phyloP scores from a whole-genome alignment of 2,329 filamentous ascomycete species.

The Rhynchosporium agropyri region DNA sequence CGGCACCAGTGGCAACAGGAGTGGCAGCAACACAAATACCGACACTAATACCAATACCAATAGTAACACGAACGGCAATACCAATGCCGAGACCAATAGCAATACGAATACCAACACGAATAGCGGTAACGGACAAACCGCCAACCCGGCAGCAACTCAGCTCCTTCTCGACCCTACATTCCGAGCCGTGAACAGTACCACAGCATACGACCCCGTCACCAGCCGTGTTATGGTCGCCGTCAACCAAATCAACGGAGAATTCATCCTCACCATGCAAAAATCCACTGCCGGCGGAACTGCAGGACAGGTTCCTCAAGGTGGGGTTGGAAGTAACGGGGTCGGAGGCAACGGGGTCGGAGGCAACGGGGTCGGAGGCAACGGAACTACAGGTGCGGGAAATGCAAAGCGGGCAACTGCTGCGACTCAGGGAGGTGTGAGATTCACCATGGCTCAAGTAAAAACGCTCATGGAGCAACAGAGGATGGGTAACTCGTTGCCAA shows the following conservation, averaged over 20 bases:
- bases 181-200: constrained; percentile 18
- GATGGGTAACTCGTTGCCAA: not conserved
- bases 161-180: constrained; percentile 27
- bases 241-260: constrained; percentile 27
- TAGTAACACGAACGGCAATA: not conserved
- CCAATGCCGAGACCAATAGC: not conserved
- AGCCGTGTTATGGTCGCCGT: constrained; percentile 25
- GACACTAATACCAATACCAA: not conserved
- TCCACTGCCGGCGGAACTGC: not conserved
- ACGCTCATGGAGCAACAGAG: constrained; percentile 12
- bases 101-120: not conserved
- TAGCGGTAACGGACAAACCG: constrained; percentile 10
- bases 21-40: not conserved
- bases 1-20: not conserved
- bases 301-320: not conserved
- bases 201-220: constrained; percentile 16
- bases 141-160: constrained; percentile 26
- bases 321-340: not conserved
- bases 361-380: not conserved
- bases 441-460: constrained; percentile 16
- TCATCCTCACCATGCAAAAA: constrained; percentile 28
- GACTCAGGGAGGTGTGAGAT: not conserved
- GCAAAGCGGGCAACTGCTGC: not conserved
- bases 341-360: not conserved
- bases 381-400: not conserved